These are phyloP conservation scores for Colletotrichum kahawae DNA, from an alignment of 2,329 filamentous ascomycete species.

Conservation along the genomic window DNA sequence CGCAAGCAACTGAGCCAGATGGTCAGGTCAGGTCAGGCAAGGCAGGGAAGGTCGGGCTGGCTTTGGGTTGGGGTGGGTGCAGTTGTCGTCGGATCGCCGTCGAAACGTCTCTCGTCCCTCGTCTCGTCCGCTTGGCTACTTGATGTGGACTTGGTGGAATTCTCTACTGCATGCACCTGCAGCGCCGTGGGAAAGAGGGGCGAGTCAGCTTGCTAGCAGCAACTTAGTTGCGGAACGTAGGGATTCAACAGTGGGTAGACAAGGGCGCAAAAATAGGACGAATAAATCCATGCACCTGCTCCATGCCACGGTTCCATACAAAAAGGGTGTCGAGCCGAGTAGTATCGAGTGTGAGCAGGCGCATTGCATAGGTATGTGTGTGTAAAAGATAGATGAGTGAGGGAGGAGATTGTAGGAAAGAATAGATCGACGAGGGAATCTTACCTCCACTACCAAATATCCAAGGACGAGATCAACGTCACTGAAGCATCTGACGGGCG, in stretches of 20 bases:
- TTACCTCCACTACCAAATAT: neutral
- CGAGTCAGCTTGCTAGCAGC: constrained; percentile 11
- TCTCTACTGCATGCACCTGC: constrained; percentile 16
- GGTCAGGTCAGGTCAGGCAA: neutral
- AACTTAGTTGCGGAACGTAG: neutral
- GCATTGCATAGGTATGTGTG: neutral
- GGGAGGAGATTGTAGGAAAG: neutral
- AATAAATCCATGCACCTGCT: constrained; percentile 8
- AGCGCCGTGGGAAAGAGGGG: constrained; percentile 14
- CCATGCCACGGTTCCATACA: neutral
- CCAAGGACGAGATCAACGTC: constrained; percentile 8
- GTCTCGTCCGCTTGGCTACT: neutral
- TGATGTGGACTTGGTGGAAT: neutral
- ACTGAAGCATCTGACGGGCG: neutral
- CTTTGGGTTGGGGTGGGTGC: constrained; percentile 8
- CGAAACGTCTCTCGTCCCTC: constrained; percentile 4
- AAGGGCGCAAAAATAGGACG: constrained; percentile 13
- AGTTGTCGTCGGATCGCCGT: constrained; percentile 10
- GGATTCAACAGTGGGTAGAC: neutral
- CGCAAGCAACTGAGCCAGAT: neutral
- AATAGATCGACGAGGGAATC: neutral
- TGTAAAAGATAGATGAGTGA: neutral
- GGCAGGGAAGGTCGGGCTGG: neutral
- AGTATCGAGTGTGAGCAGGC: neutral
- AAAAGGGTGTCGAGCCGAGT: neutral